Conservation (phyloP, 331 rosid genomes). For the Dryas integrifolia region DNA sequence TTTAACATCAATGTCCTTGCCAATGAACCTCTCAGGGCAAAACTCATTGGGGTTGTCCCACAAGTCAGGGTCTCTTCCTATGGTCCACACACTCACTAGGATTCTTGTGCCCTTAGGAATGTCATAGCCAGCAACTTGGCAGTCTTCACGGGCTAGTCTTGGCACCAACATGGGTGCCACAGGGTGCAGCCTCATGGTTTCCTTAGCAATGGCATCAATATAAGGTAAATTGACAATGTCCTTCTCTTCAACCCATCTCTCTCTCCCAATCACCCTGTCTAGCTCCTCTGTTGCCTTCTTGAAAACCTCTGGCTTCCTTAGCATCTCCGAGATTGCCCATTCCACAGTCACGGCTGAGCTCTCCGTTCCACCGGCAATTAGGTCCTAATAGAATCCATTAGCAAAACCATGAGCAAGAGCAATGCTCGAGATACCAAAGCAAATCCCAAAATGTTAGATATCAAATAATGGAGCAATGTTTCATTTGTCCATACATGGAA, state of each 20-base stretch:
- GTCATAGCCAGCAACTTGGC: conserved; percentile 52
- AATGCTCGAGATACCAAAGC: neutral
- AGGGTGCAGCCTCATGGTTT: conserved; percentile 74
- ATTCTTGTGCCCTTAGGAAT: conserved; percentile 61
- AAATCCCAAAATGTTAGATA: too few species aligned
- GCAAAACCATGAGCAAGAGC: neutral
- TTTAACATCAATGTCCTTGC: conserved; percentile 50
- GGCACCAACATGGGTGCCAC: conserved; percentile 79
- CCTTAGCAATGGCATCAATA: conserved; percentile 51
- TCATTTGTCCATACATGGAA: too few species aligned
- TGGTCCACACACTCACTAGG: conserved; percentile 54
- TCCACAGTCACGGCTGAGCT: conserved; percentile 70
- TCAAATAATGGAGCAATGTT: too few species aligned
- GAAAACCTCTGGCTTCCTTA: conserved; percentile 54
- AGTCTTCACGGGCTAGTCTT: conserved; percentile 42
- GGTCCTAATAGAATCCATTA: conserved; percentile 38
- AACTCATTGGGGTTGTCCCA: conserved; percentile 67
- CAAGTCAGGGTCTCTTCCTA: conserved; percentile 55
- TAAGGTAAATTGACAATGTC: conserved; percentile 60
- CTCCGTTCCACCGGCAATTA: conserved; percentile 82
- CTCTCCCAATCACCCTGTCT: conserved; percentile 66
- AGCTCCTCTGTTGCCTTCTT: conserved; percentile 57
- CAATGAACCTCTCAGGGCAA: conserved; percentile 61
- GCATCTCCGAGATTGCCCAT: conserved; percentile 70
- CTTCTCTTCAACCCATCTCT: conserved; percentile 76